phyloP scores from a whole-genome alignment of 495 filamentous ascomycete species.

The Oleoguttula mirabilis region DNA sequence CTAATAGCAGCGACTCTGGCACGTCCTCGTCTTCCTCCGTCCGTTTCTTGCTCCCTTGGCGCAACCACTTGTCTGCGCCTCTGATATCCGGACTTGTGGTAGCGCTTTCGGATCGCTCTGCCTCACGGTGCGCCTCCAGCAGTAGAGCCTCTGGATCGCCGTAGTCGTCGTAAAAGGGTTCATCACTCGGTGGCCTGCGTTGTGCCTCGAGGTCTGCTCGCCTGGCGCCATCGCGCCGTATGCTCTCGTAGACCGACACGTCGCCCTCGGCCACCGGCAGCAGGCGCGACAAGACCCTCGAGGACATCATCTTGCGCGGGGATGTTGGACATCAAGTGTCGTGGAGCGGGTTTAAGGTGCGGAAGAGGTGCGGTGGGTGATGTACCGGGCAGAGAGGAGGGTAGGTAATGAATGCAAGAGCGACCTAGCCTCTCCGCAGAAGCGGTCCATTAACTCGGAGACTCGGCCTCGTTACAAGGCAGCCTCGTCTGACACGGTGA shows the following conservation, averaged over 20 bases:
- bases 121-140: slow-evolving; percentile 1
- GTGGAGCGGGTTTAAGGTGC: no score
- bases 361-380: no score
- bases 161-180: slow-evolving; percentile 14
- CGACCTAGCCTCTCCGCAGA: no score
- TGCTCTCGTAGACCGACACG: slow-evolving; percentile 18
- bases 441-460: no score
- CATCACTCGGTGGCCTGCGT: not conserved
- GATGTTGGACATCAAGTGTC: no score
- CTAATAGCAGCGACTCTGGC: slow-evolving; percentile 75
- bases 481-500: no score
- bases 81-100: slow-evolving; percentile 6
- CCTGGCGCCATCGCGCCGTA: slow-evolving; percentile 4
- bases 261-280: slow-evolving; percentile 47
- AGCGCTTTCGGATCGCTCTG: slow-evolving; percentile 1
- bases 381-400: no score
- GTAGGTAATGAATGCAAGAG: no score
- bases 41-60: slow-evolving; percentile 3
- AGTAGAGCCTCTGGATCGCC: slow-evolving; percentile 13
- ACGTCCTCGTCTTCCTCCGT: slow-evolving; percentile 78
- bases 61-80: slow-evolving; percentile 5
- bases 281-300: slow-evolving; percentile 64
- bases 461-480: no score
- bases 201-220: slow-evolving; percentile 15
- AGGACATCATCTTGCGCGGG: slow-evolving; percentile 51